Percentiles rank a stretch among this genome's conserved stretches.
These are phyloP conservation scores for Holtermannia corniformis DNA, from an alignment of 768 basidiomycete species.

Conservation along the genomic window DNA sequence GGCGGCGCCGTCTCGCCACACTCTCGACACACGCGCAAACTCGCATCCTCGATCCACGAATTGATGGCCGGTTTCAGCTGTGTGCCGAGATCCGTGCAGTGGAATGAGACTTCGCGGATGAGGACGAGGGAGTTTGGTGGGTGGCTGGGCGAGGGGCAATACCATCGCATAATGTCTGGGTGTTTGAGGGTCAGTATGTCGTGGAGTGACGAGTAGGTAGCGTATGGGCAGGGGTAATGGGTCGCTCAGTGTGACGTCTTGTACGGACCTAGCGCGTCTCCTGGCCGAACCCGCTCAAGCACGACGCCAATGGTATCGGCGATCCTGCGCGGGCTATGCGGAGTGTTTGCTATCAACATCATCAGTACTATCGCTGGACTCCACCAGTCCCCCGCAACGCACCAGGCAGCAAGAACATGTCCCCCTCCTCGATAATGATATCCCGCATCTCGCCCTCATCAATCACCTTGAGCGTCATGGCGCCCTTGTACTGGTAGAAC, in stretches of 20 bases:
- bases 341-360: slow-evolving; percentile 66
- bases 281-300: slow-evolving; percentile 72
- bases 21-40: slow-evolving; percentile 56
- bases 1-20: slow-evolving; percentile 60
- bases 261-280: slow-evolving; percentile 68
- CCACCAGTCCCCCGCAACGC: slow-evolving; percentile 15
- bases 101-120: slow-evolving; percentile 74
- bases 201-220: no score
- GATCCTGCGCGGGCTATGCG: slow-evolving; percentile 89
- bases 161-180: slow-evolving; percentile 84
- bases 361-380: neutral
- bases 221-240: slow-evolving; percentile 4
- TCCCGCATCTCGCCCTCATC: slow-evolving; percentile 50
- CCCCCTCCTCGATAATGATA: slow-evolving; percentile 82
- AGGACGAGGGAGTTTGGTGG: slow-evolving; percentile 50
- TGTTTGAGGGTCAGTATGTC: neutral
- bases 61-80: slow-evolving; percentile 89
- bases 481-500: slow-evolving; percentile 96
- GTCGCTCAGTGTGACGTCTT: slow-evolving; percentile 16
- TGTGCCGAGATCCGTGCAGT: slow-evolving; percentile 80
- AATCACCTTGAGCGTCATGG: slow-evolving; percentile 79
- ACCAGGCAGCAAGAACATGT: slow-evolving; percentile 95
- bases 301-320: slow-evolving; percentile 86
- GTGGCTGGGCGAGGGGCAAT: slow-evolving; percentile 60
- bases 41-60: slow-evolving; percentile 62